Evolutionary conservation across 306 rosid species (phyloP).

Genomic region (Quercus variabilis): DNA sequence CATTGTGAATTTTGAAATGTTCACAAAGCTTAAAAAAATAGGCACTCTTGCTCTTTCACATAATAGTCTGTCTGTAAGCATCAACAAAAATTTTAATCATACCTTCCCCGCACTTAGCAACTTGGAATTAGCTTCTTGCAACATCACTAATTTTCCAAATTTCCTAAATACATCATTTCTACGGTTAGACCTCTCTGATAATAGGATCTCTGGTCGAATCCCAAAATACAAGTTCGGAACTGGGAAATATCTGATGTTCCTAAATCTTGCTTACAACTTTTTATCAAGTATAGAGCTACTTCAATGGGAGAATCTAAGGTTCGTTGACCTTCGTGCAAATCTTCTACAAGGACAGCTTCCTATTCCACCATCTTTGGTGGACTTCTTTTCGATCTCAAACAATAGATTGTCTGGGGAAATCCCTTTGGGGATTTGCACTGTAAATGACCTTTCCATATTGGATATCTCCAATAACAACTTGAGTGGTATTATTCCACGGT

Average conservation of each 20-base stretch:
- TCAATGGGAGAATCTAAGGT: not conserved
- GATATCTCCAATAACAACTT: constrained; percentile 9
- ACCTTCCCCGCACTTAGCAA: not conserved
- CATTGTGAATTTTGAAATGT: not conserved
- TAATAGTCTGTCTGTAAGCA: not conserved
- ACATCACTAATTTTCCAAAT: too few species aligned
- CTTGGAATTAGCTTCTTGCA: constrained; percentile 1
- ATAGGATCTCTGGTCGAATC: too few species aligned
- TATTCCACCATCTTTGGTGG: not conserved
- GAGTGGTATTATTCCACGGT: constrained; percentile 23
- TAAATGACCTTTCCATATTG: not conserved
- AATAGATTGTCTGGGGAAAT: constrained; percentile 27
- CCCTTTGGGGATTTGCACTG: constrained; percentile 1
- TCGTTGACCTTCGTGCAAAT: constrained; percentile 4
- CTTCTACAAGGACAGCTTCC: constrained; percentile 27
- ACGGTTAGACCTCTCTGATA: too few species aligned
- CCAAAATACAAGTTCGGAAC: too few species aligned
- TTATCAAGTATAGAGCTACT: constrained; percentile 2
- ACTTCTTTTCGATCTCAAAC: constrained; percentile 5
- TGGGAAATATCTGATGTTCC: rapidly evolving
- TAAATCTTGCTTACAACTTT: constrained; percentile 26
- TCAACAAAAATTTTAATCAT: not conserved
- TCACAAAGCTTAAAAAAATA: not conserved
- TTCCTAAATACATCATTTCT: too few species aligned
- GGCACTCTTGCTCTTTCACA: not conserved